phyloP scores from a whole-genome alignment of 2,329 filamentous ascomycete species.

The Biscogniauxia mediterranea region DNA sequence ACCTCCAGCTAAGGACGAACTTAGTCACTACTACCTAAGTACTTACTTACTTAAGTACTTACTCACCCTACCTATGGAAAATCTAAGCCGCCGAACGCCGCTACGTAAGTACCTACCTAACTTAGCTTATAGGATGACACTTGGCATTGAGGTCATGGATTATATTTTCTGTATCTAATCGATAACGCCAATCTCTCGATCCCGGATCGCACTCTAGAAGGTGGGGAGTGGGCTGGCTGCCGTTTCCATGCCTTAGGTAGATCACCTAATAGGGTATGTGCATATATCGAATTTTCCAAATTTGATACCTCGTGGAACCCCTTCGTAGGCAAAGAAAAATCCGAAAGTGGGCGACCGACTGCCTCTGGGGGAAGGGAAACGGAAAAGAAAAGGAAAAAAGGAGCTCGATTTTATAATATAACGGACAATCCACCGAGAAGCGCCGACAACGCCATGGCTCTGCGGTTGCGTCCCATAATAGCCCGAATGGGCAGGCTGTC shows the following conservation, averaged over 20 bases:
- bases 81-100: background rate
- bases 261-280: background rate
- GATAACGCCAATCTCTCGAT: background rate
- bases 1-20: no score
- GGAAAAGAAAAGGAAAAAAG: background rate
- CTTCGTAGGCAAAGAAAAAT: background rate
- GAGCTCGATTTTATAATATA: background rate
- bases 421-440: slow-evolving; percentile 3
- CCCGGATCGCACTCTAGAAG: background rate
- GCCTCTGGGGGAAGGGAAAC: background rate
- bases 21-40: no score
- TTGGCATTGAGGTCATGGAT: background rate
- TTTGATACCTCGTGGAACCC: no score
- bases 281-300: background rate
- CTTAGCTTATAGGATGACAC: no score
- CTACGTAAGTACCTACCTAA: background rate
- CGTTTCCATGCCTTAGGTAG: no score
- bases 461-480: slow-evolving; percentile 38
- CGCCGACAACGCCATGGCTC: slow-evolving; percentile 25
- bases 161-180: background rate
- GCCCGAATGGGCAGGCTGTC: slow-evolving; percentile 43
- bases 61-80: background rate
- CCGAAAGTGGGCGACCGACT: no score
- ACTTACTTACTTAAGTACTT: no score
- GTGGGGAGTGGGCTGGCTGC: no score